Evolutionary conservation across 306 rosid genomes (phyloP), one percentile per base, ranked within the genome.

Genomic region (Alnus glutinosa): DNA sequence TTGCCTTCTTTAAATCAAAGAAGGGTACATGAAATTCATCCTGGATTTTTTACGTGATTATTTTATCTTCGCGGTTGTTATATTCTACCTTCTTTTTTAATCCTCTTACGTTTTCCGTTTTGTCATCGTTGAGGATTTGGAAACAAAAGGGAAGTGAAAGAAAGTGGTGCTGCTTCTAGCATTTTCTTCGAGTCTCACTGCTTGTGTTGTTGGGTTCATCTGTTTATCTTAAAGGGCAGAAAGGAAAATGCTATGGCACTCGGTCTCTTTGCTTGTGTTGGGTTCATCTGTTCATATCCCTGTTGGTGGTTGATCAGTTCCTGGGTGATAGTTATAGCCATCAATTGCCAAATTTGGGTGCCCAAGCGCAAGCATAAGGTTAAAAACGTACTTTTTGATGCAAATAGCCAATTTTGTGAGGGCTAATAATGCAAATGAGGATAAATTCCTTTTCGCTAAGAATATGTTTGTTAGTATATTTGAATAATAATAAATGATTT

Each of bases 1-100:
- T 82, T 83, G 78, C 86, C 85, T 88, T 83, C 82, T 82, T 85
- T 75, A 67, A 80, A 86, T 92, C 82, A 77, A 82, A 81, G 89
- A 84, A 77, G 87, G 86, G 79, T 61, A 80, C 83, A 85, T 83
- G 78, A 79, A 82, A 76, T 42, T 76, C 63, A 78, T 85, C 71
- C 54, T 86, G 85, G 76, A 84, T 80, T 80, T 80, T 80, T 78
- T 71, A 77, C 62, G 30, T 81, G 14, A 44, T 18, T 28, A 9
- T 37, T 58, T 70, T 80, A 79, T 76, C 77, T 70, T 71, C 48
- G 69, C 18, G 18, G 16, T 62, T 61, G 57, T 37, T 36, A 8
- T 34, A n/a, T 62, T 54, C 71, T n/a, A 16, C 18, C 32, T 34
- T 23, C 28, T 23, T 0, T 50, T 34, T 68, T 18, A 39, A 12